A percentile compares a stretch with the other conserved stretches of the same genome.
Evolutionary conservation across 257 asterid species (phyloP).

Genomic region (Mitragyna speciosa): DNA sequence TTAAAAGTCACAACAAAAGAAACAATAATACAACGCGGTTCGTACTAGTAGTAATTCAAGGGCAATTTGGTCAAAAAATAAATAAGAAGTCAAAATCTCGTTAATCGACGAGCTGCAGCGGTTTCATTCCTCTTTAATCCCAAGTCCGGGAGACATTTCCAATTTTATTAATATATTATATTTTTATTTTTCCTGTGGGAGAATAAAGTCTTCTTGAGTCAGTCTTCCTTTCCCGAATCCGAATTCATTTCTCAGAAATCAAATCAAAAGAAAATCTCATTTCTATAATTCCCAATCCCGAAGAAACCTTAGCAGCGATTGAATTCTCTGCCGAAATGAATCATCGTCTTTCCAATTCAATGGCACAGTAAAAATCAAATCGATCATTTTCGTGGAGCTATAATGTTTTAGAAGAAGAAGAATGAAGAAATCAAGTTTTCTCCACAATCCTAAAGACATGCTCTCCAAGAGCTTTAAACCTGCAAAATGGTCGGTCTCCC

Average conservation of each 20-base stretch:
- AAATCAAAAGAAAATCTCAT: not conserved
- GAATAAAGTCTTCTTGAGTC: too few species aligned
- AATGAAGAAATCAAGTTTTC: conserved; percentile 78
- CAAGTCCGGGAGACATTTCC: too few species aligned
- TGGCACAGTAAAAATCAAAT: not conserved
- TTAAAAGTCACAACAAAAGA: not conserved
- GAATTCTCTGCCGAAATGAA: not conserved
- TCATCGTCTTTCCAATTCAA: not conserved
- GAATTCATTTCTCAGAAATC: not conserved
- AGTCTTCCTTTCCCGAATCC: not conserved
- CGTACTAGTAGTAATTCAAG: too few species aligned
- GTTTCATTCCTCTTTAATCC: not conserved
- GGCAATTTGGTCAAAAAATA: not conserved
- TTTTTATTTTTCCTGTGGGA: too few species aligned
- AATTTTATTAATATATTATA: too few species aligned
- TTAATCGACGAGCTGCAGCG: not conserved
- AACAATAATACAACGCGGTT: not conserved
- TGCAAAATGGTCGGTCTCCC: conserved; percentile 57
- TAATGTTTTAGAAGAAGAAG: not conserved
- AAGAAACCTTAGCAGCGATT: not conserved
- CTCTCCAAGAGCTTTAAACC: conserved; percentile 82
- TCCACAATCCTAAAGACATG: conserved; percentile 69
- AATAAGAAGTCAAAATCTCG: not conserved
- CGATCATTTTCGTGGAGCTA: not conserved
- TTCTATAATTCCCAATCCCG: not conserved